Evolutionary conservation across 169 alveolate genomes (phyloP).

Genomic region (Toxoplasma gondii): DNA sequence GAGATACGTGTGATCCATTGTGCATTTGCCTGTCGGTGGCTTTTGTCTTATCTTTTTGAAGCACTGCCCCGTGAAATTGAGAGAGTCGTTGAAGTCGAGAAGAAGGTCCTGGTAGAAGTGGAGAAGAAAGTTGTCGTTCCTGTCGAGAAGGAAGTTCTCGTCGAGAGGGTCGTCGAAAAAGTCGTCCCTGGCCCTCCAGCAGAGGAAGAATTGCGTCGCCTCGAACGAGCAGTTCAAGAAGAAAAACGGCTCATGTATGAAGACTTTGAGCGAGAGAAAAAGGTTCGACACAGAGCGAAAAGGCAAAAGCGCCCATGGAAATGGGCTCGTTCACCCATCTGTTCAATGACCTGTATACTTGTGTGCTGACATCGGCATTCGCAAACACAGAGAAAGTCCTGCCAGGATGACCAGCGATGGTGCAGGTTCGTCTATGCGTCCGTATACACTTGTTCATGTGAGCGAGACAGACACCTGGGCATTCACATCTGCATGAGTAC

Average conservation of each 20-base stretch:
- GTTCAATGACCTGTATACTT: too few species aligned
- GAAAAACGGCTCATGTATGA: constrained; percentile 49
- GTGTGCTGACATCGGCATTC: too few species aligned
- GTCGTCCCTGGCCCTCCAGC: not conserved
- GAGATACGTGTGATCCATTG: too few species aligned
- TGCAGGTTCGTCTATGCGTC: too few species aligned
- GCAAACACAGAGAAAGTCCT: not conserved
- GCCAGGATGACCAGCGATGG: too few species aligned
- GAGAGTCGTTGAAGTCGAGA: constrained; percentile 10
- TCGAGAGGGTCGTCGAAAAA: constrained; percentile 43
- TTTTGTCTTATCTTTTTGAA: not conserved
- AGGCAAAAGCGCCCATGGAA: too few species aligned
- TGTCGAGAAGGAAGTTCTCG: constrained; percentile 2
- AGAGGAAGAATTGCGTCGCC: not conserved
- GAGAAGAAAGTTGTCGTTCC: not conserved
- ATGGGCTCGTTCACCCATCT: too few species aligned
- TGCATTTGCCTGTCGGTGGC: too few species aligned
- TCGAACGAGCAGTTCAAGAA: constrained; percentile 24
- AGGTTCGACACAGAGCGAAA: not conserved
- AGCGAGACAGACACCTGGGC: too few species aligned
- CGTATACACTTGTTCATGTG: too few species aligned
- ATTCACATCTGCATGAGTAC: too few species aligned
- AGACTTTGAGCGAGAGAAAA: constrained; percentile 37
- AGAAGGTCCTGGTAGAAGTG: constrained; percentile 2
- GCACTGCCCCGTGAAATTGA: constrained; percentile 26